Evolutionary conservation across 2,329 filamentous ascomycete species (phyloP), one percentile per base, ranked within the genome.

Genomic region (Exophiala bonariae): DNA sequence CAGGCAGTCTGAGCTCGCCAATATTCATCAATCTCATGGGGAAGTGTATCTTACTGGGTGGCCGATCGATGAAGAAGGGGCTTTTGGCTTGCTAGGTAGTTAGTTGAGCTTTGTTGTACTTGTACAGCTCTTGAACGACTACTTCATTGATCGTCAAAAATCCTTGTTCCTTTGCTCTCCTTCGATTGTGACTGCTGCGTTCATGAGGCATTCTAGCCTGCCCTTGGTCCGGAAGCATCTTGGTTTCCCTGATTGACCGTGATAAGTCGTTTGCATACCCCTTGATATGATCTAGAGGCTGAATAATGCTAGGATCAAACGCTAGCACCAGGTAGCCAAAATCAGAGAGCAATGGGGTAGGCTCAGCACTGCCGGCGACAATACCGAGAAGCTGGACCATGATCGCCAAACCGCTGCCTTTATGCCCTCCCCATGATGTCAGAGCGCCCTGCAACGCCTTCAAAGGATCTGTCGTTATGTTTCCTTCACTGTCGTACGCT

Each of bases 321-420:
- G 42, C 43, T 6, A 46, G 14, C 13, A 50, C 32, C 47, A 50
- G 38, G 36, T 44, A 41, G 3, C 43, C 47, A 34, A 50, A 47
- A 4, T 26, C 42, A 10, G 38, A 46, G 22, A 47, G 20, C 14
- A 42, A 19, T 16, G 42, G 31, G 2, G 38, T 22, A 2, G 42
- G 42, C 16, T 46, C 43, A 6, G 37, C 9, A 19, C 36, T 46
- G 18, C 42, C 47, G 2, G 47, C 42, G 5, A 30, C 42, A 18
- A 47, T 41, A 22, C 42, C 47, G 20, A 46, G 19, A 4, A 50
- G 36, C 16, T 47, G 47, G 17, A 50, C 38, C 42, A 46, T 50
- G 18, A 46, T 50, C 19, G 42, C 47, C 6, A 50, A 33, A 10
- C 47, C 43, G 17, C 36, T 42, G 22, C 42, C 42, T 20, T 41